Percentiles rank a stretch among this genome's conserved stretches.
These are phyloP conservation scores for Magnusiomyces ingens DNA, from an alignment of 1,139 yeast genomes.

Conservation along the genomic window DNA sequence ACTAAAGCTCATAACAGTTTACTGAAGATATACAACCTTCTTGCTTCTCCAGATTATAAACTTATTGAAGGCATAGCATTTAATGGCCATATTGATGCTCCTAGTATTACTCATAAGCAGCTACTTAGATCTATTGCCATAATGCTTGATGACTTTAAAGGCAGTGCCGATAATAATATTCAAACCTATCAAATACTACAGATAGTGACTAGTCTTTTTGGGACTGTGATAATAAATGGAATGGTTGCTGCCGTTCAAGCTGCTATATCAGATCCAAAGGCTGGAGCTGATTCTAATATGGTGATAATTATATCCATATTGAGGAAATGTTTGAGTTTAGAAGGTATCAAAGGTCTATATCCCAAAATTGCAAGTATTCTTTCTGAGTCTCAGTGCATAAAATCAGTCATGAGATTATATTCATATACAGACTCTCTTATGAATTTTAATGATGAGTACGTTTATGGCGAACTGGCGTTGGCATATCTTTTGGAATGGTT, in stretches of 20 bases:
- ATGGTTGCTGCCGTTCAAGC: constrained; percentile 25
- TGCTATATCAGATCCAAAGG: constrained; percentile 22
- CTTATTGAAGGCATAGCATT: constrained; percentile 18
- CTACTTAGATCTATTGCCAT: constrained; percentile 15
- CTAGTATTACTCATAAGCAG: constrained; percentile 10
- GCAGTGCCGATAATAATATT: not conserved
- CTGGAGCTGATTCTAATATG: constrained; percentile 55
- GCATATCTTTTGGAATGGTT: constrained; percentile 66
- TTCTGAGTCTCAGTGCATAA: constrained; percentile 53
- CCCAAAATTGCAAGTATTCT: constrained; percentile 48
- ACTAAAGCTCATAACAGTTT: constrained; percentile 17
- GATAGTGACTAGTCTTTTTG: constrained; percentile 26
- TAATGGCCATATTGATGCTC: constrained; percentile 7
- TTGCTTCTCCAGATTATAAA: constrained; percentile 23
- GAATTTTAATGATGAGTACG: constrained; percentile 44
- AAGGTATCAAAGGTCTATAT: constrained; percentile 45
- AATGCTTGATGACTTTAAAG: constrained; percentile 22
- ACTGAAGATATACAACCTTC: constrained; percentile 19
- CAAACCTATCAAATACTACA: constrained; percentile 20
- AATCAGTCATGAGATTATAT: constrained; percentile 57
- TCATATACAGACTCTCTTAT: constrained; percentile 49
- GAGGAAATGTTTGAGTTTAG: constrained; percentile 48
- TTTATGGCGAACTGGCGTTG: constrained; percentile 68
- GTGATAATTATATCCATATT: constrained; percentile 56
- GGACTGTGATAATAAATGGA: constrained; percentile 27